Conservation (phyloP, 257 asterid species). For the Solanum ahanhuiri region DNA sequence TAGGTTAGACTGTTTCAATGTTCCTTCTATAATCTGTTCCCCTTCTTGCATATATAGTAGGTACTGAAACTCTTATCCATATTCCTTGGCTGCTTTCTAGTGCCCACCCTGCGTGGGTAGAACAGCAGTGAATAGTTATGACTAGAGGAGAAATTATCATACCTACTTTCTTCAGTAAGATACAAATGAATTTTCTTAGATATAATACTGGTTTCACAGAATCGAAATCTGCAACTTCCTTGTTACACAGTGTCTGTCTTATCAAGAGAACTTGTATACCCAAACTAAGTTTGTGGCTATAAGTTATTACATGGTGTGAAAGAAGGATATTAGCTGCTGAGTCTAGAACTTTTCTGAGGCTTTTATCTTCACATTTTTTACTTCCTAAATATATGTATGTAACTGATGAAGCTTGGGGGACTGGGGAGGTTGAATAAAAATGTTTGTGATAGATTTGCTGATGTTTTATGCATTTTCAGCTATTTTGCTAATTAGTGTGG, state of each 20-base stretch:
- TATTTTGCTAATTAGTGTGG: not conserved
- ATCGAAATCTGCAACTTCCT: not conserved
- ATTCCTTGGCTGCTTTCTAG: not conserved
- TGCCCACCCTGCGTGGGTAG: not conserved
- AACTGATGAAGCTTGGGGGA: not conserved
- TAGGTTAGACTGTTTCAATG: not conserved
- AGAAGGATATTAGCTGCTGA: not conserved
- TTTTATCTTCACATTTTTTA: not conserved
- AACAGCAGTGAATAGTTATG: not conserved
- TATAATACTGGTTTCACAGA: not conserved
- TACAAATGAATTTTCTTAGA: not conserved
- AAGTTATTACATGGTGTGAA: not conserved
- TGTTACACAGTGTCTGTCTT: not conserved
- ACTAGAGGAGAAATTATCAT: not conserved
- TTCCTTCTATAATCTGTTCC: not conserved
- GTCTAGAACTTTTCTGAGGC: not conserved
- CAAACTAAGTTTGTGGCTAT: not conserved
- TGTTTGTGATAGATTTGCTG: not conserved
- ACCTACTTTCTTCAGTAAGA: not conserved
- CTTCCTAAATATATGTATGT: not conserved
- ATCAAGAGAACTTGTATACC: not conserved
- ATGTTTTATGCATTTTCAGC: not conserved
- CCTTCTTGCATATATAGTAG: not conserved
- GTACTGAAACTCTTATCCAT: not conserved
- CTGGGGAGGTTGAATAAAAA: not conserved